These are phyloP conservation scores for Passiflora organensis DNA, from an alignment of 345 rosid genomes.

Conservation along the genomic window DNA sequence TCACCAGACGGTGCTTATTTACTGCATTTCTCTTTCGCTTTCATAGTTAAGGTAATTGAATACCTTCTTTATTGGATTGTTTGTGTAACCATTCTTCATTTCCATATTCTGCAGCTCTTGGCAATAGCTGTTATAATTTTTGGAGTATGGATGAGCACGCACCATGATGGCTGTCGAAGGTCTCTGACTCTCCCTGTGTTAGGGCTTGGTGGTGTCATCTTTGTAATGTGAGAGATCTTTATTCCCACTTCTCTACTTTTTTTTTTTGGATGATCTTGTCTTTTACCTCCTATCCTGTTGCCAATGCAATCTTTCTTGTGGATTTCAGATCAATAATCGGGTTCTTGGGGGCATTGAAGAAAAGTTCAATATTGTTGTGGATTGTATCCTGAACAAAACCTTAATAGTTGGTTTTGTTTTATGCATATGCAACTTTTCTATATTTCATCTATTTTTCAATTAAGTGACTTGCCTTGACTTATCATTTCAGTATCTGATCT, in stretches of 20 bases:
- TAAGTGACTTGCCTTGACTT: slow-evolving; percentile 43
- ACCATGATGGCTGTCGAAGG: slow-evolving; percentile 73
- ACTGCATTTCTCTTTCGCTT: no score
- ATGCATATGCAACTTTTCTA: slow-evolving; percentile 1
- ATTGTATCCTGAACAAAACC: slow-evolving; percentile 69
- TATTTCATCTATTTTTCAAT: background rate
- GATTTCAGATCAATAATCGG: slow-evolving; percentile 76
- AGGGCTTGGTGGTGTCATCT: slow-evolving; percentile 75
- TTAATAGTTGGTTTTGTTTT: background rate
- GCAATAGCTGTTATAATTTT: slow-evolving; percentile 63
- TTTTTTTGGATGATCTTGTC: background rate
- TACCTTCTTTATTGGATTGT: no score
- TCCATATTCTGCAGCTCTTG: slow-evolving; percentile 47
- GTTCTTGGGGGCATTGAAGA: slow-evolving; percentile 86
- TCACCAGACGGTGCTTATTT: background rate
- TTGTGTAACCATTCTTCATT: no score
- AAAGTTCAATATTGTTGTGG: slow-evolving; percentile 72
- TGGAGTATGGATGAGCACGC: slow-evolving; percentile 97
- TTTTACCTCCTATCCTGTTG: background rate
- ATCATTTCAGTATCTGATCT: slow-evolving; percentile 56
- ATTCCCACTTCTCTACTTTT: background rate
- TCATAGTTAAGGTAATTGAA: no score
- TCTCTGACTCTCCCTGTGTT: slow-evolving; percentile 81
- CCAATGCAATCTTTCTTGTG: background rate
- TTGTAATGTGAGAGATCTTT: slow-evolving; percentile 57